A percentile compares a stretch with the other conserved stretches of the same genome.
Evolutionary conservation across 352 stramenopile genomes (phyloP).

Genomic region (Phytophthora cryptogea): DNA sequence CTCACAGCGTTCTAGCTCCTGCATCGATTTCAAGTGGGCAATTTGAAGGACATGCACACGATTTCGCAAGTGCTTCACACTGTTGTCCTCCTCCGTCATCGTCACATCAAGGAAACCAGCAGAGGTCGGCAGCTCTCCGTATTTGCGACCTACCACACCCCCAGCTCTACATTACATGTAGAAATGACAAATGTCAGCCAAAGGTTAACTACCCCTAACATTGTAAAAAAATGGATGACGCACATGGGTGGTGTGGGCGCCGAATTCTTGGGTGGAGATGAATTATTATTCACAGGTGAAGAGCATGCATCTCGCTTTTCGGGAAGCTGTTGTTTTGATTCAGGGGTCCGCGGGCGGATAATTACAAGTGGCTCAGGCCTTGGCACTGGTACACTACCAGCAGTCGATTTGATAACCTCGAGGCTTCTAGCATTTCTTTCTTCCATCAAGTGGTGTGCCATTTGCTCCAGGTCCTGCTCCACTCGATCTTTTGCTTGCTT

Average conservation of each 20-base stretch:
- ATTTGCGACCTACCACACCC: slow-evolving; percentile 39
- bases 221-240: not conserved
- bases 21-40: slow-evolving; percentile 87
- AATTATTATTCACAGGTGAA: slow-evolving; percentile 50
- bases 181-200: slow-evolving; percentile 10
- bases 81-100: slow-evolving; percentile 31
- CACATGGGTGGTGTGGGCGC: slow-evolving; percentile 22
- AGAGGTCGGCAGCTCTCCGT: slow-evolving; percentile 30
- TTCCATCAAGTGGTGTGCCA: slow-evolving; percentile 73
- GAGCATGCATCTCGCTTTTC: slow-evolving; percentile 67
- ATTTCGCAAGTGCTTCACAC: slow-evolving; percentile 68
- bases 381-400: slow-evolving; percentile 7
- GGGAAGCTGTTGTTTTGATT: slow-evolving; percentile 16
- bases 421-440: slow-evolving; percentile 53
- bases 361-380: slow-evolving; percentile 24
- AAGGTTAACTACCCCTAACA: not conserved
- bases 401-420: slow-evolving; percentile 33
- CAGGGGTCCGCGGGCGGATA: slow-evolving; percentile 12
- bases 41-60: slow-evolving; percentile 90
- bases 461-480: slow-evolving; percentile 63
- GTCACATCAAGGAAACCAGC: slow-evolving; percentile 26
- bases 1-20: slow-evolving; percentile 92
- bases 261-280: slow-evolving; percentile 5
- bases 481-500: slow-evolving; percentile 76
- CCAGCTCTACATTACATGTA: slow-evolving; percentile 22